Percentiles rank a stretch among this genome's conserved stretches.
Evolutionary conservation across 192 early-diverging fungal genomes (phyloP).

Genomic region (Thamnidium elegans): DNA sequence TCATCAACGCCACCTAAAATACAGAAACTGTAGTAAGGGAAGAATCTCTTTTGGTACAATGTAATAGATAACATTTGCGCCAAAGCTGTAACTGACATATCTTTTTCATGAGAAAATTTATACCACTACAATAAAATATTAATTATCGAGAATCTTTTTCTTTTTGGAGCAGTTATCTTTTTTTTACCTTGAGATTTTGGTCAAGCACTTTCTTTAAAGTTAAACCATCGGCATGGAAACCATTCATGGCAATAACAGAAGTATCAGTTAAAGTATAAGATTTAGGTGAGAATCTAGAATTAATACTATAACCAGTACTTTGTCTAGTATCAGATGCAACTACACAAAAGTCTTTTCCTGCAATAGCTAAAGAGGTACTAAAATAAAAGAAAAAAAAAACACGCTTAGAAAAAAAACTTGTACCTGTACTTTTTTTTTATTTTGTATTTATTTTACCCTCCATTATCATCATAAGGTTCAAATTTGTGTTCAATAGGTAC

Average conservation of each 20-base stretch:
- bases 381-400: background rate
- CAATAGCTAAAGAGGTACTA: conserved; percentile 86
- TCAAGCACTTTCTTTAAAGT: conserved; percentile 79
- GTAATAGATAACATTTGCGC: conserved; percentile 94
- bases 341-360: conserved; percentile 92
- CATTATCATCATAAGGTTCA: conserved; percentile 90
- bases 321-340: conserved; percentile 96
- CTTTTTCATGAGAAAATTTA: conserved; percentile 83
- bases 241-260: conserved; percentile 80
- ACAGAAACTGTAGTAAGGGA: conserved; percentile 94
- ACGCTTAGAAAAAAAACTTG: background rate
- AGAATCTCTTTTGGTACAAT: conserved; percentile 90
- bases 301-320: conserved; percentile 92
- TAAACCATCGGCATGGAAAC: conserved; percentile 86
- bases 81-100: conserved; percentile 80
- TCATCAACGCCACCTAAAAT: conserved; percentile 87
- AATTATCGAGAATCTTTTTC: background rate
- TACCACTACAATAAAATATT: conserved; percentile 65
- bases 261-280: conserved; percentile 82
- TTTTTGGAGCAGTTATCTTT: no score
- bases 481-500: conserved; percentile 68
- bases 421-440: background rate
- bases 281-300: conserved; percentile 91
- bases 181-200: conserved; percentile 80
- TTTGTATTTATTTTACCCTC: conserved; percentile 45